A percentile compares a stretch with the other conserved stretches of the same genome.
phyloP scores from a whole-genome alignment of 2,329 filamentous ascomycete species.

The Fulvia fulva region DNA sequence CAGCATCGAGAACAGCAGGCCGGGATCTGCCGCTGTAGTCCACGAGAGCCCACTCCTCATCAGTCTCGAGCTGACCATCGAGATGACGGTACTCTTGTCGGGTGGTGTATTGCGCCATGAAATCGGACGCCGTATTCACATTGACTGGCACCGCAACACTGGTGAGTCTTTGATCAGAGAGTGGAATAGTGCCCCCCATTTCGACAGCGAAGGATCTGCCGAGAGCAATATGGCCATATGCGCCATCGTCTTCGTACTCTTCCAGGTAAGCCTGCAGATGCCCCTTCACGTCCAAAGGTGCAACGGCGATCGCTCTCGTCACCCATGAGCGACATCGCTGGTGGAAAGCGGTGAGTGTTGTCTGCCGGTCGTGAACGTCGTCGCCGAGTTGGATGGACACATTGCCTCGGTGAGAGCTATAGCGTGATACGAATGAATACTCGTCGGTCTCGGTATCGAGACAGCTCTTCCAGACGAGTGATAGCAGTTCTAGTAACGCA shows the following conservation, averaged over 20 bases:
- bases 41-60: constrained; percentile 31
- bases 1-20: constrained; percentile 9
- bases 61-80: constrained; percentile 50
- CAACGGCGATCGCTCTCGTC: constrained; percentile 71
- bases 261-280: constrained; percentile 94
- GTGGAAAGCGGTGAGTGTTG: constrained; percentile 74
- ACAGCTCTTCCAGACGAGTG: constrained; percentile 92
- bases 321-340: constrained; percentile 78
- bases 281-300: constrained; percentile 90
- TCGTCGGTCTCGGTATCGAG: constrained; percentile 91
- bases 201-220: constrained; percentile 92
- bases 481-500: constrained; percentile 83
- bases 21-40: constrained; percentile 26
- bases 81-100: constrained; percentile 92
- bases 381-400: constrained; percentile 90
- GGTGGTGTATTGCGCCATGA: constrained; percentile 94
- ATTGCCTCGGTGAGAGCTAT: constrained; percentile 70
- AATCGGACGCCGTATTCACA: constrained; percentile 91
- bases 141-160: constrained; percentile 74
- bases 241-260: constrained; percentile 85
- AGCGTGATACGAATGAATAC: constrained; percentile 80
- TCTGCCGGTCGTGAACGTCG: constrained; percentile 76
- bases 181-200: constrained; percentile 81
- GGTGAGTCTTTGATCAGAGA: constrained; percentile 77
- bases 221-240: constrained; percentile 85